Evolutionary conservation across 257 asterid genomes (phyloP), one percentile per base, ranked within the genome.

Genomic region (Salvia rosmarinus): DNA sequence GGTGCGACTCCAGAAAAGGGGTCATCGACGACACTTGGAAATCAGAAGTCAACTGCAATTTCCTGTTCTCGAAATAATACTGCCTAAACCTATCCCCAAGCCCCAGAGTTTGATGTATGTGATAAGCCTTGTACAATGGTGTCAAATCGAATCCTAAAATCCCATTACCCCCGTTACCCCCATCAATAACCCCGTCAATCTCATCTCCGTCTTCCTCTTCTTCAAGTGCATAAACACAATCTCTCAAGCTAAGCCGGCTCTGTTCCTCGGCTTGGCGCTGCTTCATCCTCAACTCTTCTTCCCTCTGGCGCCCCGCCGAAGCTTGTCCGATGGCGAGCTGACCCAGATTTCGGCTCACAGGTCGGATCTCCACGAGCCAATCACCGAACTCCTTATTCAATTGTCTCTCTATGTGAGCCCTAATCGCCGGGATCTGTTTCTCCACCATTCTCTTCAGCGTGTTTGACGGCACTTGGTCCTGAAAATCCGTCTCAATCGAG

Each of bases 321-420:
- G 99, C 99, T 80, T 94, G 99, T 10, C 99, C 98, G 23, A 94
- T 91, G n/a, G 99, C 98, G 16, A 91, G 83, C 79, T 94, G 99
- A 30, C 99, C 99, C 50, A 94, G 71, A 67, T 89, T 91, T 55
- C 97, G 84, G 78, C 96, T 88, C 70, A 84, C 99, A 1, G 75
- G 71, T 2, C 99, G 96, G 83, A 94, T 94, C 74, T 91, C 96
- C 6, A 94, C 97, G 1, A 94, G 84, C 99, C 99, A 94, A 80
- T 94, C 99, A 5, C 96, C 96, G 39, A 94, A 88, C 79, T 94
- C 96, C 62, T 88, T 88, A 79, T 84, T 89, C 50, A 94, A 89
- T 70, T 76, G 83, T 78, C 91, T 74, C 87, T 94, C 97, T 25
- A 91, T 89, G 79, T 84, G 86, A 11, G 85, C 83, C 70, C 95